Evolutionary conservation across 2,329 filamentous ascomycete species (phyloP), one percentile per base, ranked within the genome.

Genomic region (Magnaporthiopsis rhizophila): DNA sequence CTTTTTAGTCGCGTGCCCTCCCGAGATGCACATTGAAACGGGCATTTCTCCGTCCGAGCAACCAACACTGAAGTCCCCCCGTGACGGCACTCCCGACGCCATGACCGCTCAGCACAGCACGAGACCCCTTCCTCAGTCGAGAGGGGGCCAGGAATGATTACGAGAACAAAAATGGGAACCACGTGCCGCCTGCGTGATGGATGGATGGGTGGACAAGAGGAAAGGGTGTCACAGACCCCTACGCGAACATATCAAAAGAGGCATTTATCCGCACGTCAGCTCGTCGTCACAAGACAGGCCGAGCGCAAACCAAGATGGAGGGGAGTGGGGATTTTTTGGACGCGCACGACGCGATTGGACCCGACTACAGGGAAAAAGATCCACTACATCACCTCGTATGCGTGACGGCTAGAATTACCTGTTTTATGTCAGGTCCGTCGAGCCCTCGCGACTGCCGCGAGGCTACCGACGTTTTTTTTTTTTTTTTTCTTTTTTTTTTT

Each of bases 261-360:
- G 45, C 2, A 64, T 67, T 67, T 65, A 66, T 58, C 65, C 66
- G 66, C 63, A 69, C 68, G 68, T 69, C 66, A 66, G 63, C 64
- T 26, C 24, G 59, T 18, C 34, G 65, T 69, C 68, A 69, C 68
- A 67, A 66, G 68, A 69, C 64, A 12, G 63, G 18, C 56, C n/a
- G n/a, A 53, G 45, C 21, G 45, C 45, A 53, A 24, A 7, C 21
- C 3, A 30, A 5, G 30, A 26, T 50, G 45, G 45, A 50, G 32
- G 34, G 45, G 45, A 21, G 21, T 7, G 21, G 18, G 45, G 9
- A 7, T 18, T 50, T 18, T 50, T 26, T 26, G 26, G 26, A 26
- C 26, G 26, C 26, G 26, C 26, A 26, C 26, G 45, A 53, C 8
- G 8, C 7, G 45, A 53, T 53, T 53, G 45, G 45, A 24, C 45